phyloP scores from a whole-genome alignment of 495 filamentous ascomycete species.

The Hypoxylon fragiforme region DNA sequence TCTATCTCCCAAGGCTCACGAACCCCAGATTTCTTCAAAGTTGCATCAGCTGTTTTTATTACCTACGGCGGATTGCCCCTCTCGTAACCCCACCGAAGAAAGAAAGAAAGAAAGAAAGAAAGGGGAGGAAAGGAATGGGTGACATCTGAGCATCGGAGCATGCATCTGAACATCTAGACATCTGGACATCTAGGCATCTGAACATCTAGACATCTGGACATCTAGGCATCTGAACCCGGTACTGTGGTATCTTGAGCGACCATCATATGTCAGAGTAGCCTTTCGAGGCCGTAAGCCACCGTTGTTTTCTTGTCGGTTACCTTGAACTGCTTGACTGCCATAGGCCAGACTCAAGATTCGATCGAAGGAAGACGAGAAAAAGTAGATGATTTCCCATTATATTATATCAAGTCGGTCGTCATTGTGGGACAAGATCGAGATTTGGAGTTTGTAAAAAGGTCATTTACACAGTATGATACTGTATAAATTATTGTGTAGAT shows the following conservation, averaged over 20 bases:
- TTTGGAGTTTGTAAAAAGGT: not conserved
- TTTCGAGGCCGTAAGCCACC: slow-evolving; percentile 7
- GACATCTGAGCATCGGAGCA: too few species aligned
- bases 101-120: not conserved
- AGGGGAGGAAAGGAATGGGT: not conserved
- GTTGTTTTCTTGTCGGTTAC: too few species aligned
- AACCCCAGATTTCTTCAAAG: slow-evolving; percentile 30
- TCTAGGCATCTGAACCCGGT: slow-evolving; percentile 12
- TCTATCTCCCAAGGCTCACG: slow-evolving; percentile 18
- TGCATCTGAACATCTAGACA: too few species aligned
- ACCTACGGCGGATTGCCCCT: slow-evolving; percentile 19
- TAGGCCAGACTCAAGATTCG: slow-evolving; percentile 25
- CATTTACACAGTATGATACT: not conserved
- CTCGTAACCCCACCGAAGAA: slow-evolving; percentile 10
- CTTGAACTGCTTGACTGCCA: slow-evolving; percentile 2
- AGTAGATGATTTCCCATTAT: not conserved
- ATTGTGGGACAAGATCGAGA: slow-evolving; percentile 37
- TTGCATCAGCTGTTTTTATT: slow-evolving; percentile 26
- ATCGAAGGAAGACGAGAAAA: slow-evolving; percentile 9
- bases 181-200: too few species aligned
- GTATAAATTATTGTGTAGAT: too few species aligned
- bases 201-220: too few species aligned
- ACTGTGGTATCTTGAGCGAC: slow-evolving; percentile 26
- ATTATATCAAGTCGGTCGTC: slow-evolving; percentile 19
- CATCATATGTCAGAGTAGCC: slow-evolving; percentile 20